Evolutionary conservation across 2,329 filamentous ascomycete genomes (phyloP), one percentile per base, ranked within the genome.

Genomic region (Penicillium sclerotigenum): DNA sequence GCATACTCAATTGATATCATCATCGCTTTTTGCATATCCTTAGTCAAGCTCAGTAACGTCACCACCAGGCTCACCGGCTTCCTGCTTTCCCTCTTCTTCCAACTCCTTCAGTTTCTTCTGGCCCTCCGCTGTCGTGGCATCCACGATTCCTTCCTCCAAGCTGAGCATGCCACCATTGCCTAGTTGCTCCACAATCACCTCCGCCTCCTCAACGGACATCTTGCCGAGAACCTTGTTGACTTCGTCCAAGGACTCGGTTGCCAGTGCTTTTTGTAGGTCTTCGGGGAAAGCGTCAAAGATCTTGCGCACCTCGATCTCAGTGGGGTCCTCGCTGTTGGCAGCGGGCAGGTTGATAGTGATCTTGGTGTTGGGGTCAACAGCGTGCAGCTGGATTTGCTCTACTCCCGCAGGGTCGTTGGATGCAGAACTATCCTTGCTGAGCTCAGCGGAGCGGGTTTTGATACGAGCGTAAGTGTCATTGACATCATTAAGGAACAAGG

Each of bases 351-450:
- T 84, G 73, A 97, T 97, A 71, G 90, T 89, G 72, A 99, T 97
- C 59, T 89, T 87, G 3, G 93, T 97, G 46, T 88, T 89, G 0
- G 93, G 93, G 73, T 97, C 91, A 11, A 99, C 92, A 14, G 94
- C 93, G 71, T 99, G 94, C 45, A 99, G 82, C 75, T 99, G 95
- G 65, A 99, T 99, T 75, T 97, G 93, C 78, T 99, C 94, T 10
- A 96, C 88, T 20, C 88, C 90, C 24, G 81, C 84, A 2, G 76
- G 75, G 8, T 79, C 78, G 42, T 75, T 73, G 20, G 79, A 79
- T 6, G 77, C 80, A 42, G 80, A 76, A 56, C 79, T 75, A 64
- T 88, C 81, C 60, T 83, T 83, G 38, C 79, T 80, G 61, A 96
- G 87, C 73, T 95, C 90, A 7, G 82, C 81, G 1, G 89, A 86